Evolutionary conservation across 2,329 filamentous ascomycete species (phyloP).

Genomic region (Chalara sp.): DNA sequence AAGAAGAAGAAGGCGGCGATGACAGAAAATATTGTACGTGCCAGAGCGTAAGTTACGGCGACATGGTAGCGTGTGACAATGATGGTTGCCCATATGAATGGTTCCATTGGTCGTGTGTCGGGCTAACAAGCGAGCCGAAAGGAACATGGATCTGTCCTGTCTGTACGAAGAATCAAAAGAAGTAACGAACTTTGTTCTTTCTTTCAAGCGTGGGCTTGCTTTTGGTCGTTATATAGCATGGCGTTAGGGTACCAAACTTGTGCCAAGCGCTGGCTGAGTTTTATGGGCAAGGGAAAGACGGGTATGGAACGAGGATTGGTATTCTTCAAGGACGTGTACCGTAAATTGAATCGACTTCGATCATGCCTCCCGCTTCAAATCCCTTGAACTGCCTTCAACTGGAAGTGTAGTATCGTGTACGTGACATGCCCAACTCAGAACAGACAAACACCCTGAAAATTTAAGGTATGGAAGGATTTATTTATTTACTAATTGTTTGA

Average conservation of each 20-base stretch:
- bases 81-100: constrained; percentile 75
- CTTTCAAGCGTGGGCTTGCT: constrained; percentile 1
- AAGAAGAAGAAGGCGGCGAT: constrained; percentile 68
- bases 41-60: constrained; percentile 75
- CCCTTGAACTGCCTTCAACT: too few relatives aligned
- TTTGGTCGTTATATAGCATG: background rate
- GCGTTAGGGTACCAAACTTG: background rate
- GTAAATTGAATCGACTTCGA: too few relatives aligned
- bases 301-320: too few relatives aligned
- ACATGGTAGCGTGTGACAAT: constrained; percentile 88
- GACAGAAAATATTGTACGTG: constrained; percentile 75
- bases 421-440: too few relatives aligned
- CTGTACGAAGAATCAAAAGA: constrained; percentile 40
- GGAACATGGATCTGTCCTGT: constrained; percentile 63
- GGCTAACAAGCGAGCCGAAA: constrained; percentile 60
- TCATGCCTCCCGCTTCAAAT: too few relatives aligned
- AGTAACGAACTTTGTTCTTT: constrained; percentile 2
- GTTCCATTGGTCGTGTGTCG: constrained; percentile 78
- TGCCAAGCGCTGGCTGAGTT: background rate
- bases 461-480: too few relatives aligned
- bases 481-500: too few relatives aligned
- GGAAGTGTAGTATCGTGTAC: too few relatives aligned
- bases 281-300: too few relatives aligned
- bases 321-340: too few relatives aligned
- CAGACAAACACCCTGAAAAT: too few relatives aligned